A percentile compares a stretch with the other conserved stretches of the same genome.
phyloP scores from a whole-genome alignment of 1,284 basidiomycete genomes.

The Melampsora americana region DNA sequence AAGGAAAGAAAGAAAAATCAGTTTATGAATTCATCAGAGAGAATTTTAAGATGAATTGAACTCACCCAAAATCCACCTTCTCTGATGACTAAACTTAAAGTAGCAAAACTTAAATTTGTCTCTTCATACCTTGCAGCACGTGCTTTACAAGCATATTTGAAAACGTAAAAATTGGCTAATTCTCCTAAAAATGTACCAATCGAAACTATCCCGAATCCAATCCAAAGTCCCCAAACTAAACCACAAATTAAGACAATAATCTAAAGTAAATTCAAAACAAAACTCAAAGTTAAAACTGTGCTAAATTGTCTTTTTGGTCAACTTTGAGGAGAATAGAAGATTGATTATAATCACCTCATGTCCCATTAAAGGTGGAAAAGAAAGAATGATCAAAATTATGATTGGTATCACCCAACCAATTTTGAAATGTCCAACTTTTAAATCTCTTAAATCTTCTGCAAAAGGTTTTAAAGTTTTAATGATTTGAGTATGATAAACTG shows the following conservation, averaged over 20 bases:
- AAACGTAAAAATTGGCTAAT: conserved; percentile 52
- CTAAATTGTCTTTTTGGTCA: too few species aligned
- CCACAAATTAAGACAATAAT: conserved; percentile 50
- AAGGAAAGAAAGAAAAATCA: too few species aligned
- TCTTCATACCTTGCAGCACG: conserved; percentile 53
- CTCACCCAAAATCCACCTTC: conserved; percentile 52
- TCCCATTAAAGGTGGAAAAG: conserved; percentile 56
- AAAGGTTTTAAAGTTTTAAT: conserved; percentile 13
- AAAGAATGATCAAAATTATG: conserved; percentile 54
- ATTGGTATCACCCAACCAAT: conserved; percentile 53
- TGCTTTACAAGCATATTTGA: conserved; percentile 53
- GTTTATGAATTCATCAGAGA: too few species aligned
- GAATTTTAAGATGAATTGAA: too few species aligned
- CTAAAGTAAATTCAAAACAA: conserved; percentile 18
- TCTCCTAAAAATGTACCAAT: conserved; percentile 53
- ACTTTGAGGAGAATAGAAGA: too few species aligned
- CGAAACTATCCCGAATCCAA: conserved; percentile 53
- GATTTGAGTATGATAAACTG: conserved; percentile 36
- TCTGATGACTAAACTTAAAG: conserved; percentile 52
- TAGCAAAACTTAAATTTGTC: conserved; percentile 54
- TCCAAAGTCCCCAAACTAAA: conserved; percentile 55
- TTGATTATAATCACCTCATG: conserved; percentile 50
- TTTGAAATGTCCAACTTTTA: conserved; percentile 13
- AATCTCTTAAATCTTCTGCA: conserved; percentile 9
- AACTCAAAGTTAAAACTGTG: too few species aligned